Evolutionary conservation across 768 basidiomycete species (phyloP), one percentile per base, ranked within the genome.

Genomic region (Omphalotus guepiniiformis): DNA sequence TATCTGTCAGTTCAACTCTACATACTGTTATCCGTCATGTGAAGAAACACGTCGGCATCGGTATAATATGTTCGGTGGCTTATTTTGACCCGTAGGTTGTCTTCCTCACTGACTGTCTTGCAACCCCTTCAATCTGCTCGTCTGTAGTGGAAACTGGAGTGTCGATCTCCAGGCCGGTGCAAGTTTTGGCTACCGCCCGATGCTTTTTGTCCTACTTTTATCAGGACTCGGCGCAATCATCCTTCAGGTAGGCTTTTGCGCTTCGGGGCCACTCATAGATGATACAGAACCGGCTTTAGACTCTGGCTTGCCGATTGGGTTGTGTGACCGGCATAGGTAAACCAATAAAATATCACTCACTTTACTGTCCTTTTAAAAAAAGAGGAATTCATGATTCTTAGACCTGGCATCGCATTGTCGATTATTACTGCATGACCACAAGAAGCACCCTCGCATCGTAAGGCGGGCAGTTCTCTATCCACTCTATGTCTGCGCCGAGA

Each of bases 111-210:
- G 19, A 29, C 30, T 32, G 11, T 38, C 36, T 32, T 22, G n/a
- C n/a, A n/a, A n/a, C n/a, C n/a, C n/a, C n/a, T n/a, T n/a, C n/a
- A n/a, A n/a, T n/a, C n/a, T n/a, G 41, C 37, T 47, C 19, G 53
- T 39, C 23, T 32, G 5, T 45, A 80, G 79, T 28, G 85, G 88
- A 22, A 90, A 89, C 56, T 88, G 88, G 88, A 76, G 82, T 19
- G 86, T 87, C 16, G 86, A 90, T 63, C 71, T 89, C 9, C 80
- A 85, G 61, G 88, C 86, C 4, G 87, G 88, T 4, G 81, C 83
- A n/a, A 61, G 74, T 29, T 88, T 74, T 56, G 86, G 88, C 12
- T 89, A 89, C 63, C 75, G 77, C 47, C 70, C 86, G 2, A 73
- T 90, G 46, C 83, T 87, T 56, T 71, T 83, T 39, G 77, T 90